Evolutionary conservation across 768 basidiomycete genomes (phyloP).

Genomic region (Gloeopeniophorella convolvens): DNA sequence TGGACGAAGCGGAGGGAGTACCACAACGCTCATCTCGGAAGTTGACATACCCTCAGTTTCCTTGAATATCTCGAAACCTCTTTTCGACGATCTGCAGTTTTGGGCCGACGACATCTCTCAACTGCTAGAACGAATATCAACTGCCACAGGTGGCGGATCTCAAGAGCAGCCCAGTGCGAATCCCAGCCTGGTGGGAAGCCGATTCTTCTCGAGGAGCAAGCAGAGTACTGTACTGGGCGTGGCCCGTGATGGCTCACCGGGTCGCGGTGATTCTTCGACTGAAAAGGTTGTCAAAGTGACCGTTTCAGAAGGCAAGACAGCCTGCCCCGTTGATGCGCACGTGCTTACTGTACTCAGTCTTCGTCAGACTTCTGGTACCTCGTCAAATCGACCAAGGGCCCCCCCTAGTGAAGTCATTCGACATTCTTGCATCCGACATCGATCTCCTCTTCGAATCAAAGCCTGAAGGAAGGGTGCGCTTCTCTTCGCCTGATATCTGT

Average conservation of each 20-base stretch:
- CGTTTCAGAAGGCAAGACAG: constrained; percentile 32
- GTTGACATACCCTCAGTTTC: constrained; percentile 57
- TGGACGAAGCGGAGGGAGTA: neutral
- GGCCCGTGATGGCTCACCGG: constrained; percentile 28
- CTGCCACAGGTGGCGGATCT: constrained; percentile 20
- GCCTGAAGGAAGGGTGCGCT: constrained; percentile 62
- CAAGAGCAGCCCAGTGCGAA: constrained; percentile 41
- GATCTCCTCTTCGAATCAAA: constrained; percentile 60
- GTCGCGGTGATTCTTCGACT: constrained; percentile 23
- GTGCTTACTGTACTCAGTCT: constrained; percentile 24
- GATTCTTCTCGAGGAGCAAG: constrained; percentile 52
- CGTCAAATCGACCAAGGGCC: constrained; percentile 29
- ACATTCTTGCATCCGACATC: constrained; percentile 54
- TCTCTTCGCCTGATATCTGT: neutral
- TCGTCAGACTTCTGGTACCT: constrained; percentile 45
- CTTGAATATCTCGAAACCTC: constrained; percentile 52
- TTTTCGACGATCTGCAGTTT: constrained; percentile 75
- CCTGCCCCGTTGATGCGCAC: neutral
- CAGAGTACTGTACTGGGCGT: constrained; percentile 34
- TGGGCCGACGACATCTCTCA: constrained; percentile 86
- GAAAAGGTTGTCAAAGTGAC: constrained; percentile 46
- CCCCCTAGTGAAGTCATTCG: constrained; percentile 37
- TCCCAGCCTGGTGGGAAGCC: constrained; percentile 70
- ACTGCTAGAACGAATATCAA: constrained; percentile 45
- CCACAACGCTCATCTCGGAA: constrained; percentile 23